Base-by-base conservation (phyloP, 148 eudicot species). In the Pouteria glomerata region DNA sequence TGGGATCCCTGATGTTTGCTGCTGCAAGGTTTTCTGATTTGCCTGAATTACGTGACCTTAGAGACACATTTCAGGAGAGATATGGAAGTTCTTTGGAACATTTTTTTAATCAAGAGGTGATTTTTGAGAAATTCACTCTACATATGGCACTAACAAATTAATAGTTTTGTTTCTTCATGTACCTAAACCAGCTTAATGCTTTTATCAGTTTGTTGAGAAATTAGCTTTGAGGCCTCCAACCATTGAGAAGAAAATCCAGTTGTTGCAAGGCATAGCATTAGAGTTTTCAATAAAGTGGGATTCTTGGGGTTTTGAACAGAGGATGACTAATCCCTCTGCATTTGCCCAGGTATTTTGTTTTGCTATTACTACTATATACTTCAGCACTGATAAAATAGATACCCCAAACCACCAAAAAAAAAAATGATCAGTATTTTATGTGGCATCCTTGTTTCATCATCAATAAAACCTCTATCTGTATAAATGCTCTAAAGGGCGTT, bases 21-120 rank as follows among this genome's bases (percentile, higher is more conserved):
- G 99, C 99, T 44, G 97, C 99, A 63, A 86, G 99, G 68, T 90
- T 92, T 78, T 92, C 99, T 33, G 99, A 95, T 79, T 77, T 95
- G 70, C 99, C 99, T 30, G 98, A 95, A 77, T 80, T 95, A 71
- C 91, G 98, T n/a, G 98, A 95, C n/a, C 86, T 95, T 31, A 82
- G 98, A 74, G 88, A 91, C 74, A 47, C 79, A 58, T 92, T 95
- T 70, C 86, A 85, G 73, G 93, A 86, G 80, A 91, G 90, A 91
- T 95, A 86, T 48, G 97, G 91, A 51, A 85, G 72, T 81, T 81
- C 90, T 33, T 53, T 95, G 77, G 98, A 95, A 63, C 82, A 62
- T 83, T 89, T 73, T 74, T 97, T 89, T 33, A 85, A 91, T 74
- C 90, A 81, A 71, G 82, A 85, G 90, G 98, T 95, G 74, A 77